Evolutionary conservation across 2,329 filamentous ascomycete genomes (phyloP), one percentile per base, ranked within the genome.

Genomic region (Mollisia scopiformis): DNA sequence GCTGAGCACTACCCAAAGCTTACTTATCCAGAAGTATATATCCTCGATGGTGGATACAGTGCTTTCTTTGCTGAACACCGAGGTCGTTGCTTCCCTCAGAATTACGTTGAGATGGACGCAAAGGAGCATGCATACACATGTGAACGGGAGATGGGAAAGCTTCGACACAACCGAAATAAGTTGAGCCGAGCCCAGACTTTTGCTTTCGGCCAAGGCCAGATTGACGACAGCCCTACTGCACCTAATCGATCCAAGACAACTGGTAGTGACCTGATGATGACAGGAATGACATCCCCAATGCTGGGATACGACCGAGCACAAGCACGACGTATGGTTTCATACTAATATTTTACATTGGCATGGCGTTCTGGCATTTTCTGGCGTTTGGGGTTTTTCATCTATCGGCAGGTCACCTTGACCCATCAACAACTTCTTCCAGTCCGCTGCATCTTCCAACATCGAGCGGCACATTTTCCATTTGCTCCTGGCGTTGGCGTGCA

Each of bases 1-100:
- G 87, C 88, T 57, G 92, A 95, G 75, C 84, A 85, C 67, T 99
- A 98, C 73, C 95, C 95, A 19, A 85, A 83, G 62, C 86, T 99
- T 62, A 93, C 89, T n/a, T 99, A 96, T 72, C 95, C 95, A 2
- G 95, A 99, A 75, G 88, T 98, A 66, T 99, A 99, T 76, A 97
- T 99, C 70, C 82, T 99, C 41, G 93, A 98, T 67, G 95, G 95
- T 62, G 95, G 95, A 46, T 99, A 99, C 80, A 97, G 93, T 75
- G 88, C 88, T 28, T 99, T 99, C 81, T 99, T 94, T 75, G 80
- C 85, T 25, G 82, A 91, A 66, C 88, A 97, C 75, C 88, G 88
- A 55, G 79, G 84, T 50, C 88, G 93, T 63, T 99, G 95, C 81
- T 95, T 88, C 70, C 95, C 95, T 23, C 93, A 96, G 71, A 93